A percentile compares a stretch with the other conserved stretches of the same genome.
phyloP scores from a whole-genome alignment of 73 alveolate species.

The Tetrahymena malaccensis region DNA sequence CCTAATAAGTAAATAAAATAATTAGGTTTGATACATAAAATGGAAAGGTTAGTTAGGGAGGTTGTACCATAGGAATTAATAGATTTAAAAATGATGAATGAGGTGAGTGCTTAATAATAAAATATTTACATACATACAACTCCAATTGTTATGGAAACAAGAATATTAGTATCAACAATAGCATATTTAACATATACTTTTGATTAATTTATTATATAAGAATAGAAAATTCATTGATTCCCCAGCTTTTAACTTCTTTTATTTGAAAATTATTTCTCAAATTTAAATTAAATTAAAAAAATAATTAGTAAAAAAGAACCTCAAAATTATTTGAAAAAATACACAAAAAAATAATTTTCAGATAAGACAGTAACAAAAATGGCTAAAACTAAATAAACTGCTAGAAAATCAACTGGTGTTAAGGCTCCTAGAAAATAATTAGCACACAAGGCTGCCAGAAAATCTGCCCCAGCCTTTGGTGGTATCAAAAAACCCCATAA shows the following conservation, averaged over 20 bases:
- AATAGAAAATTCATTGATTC: no score
- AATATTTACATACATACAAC: no score
- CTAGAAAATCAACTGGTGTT: slow-evolving; percentile 83
- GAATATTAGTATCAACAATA: neutral
- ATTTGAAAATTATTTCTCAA: no score
- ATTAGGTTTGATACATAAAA: no score
- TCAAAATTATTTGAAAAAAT: neutral
- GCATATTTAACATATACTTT: neutral
- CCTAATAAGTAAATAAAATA: no score
- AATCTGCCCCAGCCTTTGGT: slow-evolving; percentile 59
- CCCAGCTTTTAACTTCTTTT: no score
- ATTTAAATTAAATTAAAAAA: neutral
- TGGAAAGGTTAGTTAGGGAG: neutral
- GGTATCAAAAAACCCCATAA: slow-evolving; percentile 84
- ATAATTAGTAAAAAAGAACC: neutral
- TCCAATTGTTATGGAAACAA: no score
- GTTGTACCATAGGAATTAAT: neutral
- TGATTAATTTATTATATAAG: neutral
- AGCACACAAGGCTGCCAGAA: slow-evolving; percentile 79
- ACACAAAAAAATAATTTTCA: neutral
- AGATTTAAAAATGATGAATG: no score
- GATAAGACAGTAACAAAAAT: slow-evolving; percentile 28
- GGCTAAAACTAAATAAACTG: slow-evolving; percentile 96
- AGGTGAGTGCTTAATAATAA: no score
- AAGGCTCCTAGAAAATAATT: slow-evolving; percentile 85